phyloP scores from a whole-genome alignment of 306 rosid genomes.

The Senna siamea region DNA sequence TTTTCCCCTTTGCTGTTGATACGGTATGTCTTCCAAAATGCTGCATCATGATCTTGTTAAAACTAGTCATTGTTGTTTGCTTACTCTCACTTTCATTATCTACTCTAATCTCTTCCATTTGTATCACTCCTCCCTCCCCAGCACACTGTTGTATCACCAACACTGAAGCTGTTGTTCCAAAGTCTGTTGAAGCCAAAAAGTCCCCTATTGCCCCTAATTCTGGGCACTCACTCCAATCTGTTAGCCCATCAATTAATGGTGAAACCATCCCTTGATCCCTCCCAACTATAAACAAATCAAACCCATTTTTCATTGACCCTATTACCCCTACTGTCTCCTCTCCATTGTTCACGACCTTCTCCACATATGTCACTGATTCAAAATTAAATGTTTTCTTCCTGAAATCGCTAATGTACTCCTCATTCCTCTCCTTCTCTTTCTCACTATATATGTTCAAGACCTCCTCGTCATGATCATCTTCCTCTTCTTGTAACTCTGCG shows the following conservation, averaged over 20 bases:
- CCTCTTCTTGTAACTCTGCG: too few species aligned
- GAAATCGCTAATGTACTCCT: slow-evolving; percentile 57
- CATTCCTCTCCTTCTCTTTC: slow-evolving; percentile 53
- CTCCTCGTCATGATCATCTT: too few species aligned
- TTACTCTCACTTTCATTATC: not conserved
- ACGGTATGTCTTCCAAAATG: not conserved
- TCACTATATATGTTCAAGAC: too few species aligned
- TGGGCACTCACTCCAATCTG: slow-evolving; percentile 89
- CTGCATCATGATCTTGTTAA: not conserved
- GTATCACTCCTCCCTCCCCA: slow-evolving; percentile 44
- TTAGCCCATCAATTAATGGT: slow-evolving; percentile 69
- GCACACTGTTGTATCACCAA: slow-evolving; percentile 74
- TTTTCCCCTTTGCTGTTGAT: too few species aligned
- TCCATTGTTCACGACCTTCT: slow-evolving; percentile 67
- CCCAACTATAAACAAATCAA: slow-evolving; percentile 78
- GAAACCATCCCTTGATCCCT: slow-evolving; percentile 74
- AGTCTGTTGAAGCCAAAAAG: slow-evolving; percentile 80
- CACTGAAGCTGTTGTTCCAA: slow-evolving; percentile 76
- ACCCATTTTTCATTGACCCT: slow-evolving; percentile 55
- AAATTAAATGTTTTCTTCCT: slow-evolving; percentile 25
- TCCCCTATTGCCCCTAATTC: slow-evolving; percentile 91
- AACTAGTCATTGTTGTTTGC: too few species aligned
- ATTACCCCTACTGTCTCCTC: slow-evolving; percentile 77
- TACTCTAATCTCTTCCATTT: slow-evolving; percentile 35
- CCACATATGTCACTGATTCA: slow-evolving; percentile 47